Percentiles rank a stretch among this genome's conserved stretches.
Conservation (phyloP, 768 basidiomycete species). For the Leucocoprinus sp. region DNA sequence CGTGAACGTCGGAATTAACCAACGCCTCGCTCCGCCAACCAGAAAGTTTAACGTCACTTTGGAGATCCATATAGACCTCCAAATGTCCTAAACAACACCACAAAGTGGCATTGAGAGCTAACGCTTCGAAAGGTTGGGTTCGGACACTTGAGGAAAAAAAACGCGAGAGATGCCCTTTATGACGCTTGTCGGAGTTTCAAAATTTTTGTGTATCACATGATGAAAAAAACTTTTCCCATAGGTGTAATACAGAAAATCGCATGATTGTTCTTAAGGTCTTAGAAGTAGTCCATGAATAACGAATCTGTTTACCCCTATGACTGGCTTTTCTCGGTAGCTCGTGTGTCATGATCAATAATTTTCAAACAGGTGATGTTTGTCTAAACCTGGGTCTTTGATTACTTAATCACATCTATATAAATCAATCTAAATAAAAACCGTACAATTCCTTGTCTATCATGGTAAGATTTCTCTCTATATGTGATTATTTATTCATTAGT, state of each 20-base stretch:
- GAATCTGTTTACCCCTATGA: not conserved
- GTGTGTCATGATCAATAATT: no score
- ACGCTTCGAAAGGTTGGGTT: constrained; percentile 57
- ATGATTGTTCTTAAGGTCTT: constrained; percentile 6
- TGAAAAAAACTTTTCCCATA: no score
- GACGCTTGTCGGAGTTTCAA: constrained; percentile 21
- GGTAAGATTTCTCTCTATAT: not conserved
- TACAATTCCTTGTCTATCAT: not conserved
- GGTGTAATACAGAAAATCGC: no score
- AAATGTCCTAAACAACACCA: not conserved
- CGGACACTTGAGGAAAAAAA: constrained; percentile 49
- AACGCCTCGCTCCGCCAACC: constrained; percentile 75
- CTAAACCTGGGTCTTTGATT: constrained; percentile 4
- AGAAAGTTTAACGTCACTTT: constrained; percentile 52
- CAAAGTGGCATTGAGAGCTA: constrained; percentile 24
- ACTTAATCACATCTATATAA: not conserved
- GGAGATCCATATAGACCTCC: constrained; percentile 6
- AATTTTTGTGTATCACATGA: no score
- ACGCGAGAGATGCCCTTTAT: constrained; percentile 19
- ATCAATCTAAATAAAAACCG: not conserved
- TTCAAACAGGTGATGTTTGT: no score
- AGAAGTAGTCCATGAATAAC: not conserved
- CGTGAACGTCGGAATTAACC: constrained; percentile 29
- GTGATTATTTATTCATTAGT: not conserved
- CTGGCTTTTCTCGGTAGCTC: not conserved